Evolutionary conservation across 1,139 yeast genomes (phyloP), one percentile per base, ranked within the genome.

Genomic region (Candida sanyaensis): DNA sequence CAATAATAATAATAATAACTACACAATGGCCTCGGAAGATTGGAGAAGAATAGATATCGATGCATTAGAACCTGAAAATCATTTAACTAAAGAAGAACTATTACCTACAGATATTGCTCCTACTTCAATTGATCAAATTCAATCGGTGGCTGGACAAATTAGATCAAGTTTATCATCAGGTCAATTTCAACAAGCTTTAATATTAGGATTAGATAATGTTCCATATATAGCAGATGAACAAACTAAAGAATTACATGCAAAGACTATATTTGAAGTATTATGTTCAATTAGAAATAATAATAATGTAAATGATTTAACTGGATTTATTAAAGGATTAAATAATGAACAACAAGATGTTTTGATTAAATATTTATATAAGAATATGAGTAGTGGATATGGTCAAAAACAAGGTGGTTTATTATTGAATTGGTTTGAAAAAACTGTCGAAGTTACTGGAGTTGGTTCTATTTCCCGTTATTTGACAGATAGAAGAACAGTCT

Each of bases 21-120:
- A 27, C 33, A 44, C 38, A 36, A 53, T 53, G 55, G 37, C 55
- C 33, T 47, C 44, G 30, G 74, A 69, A 50, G 75, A 77, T 62
- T 70, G 81, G 81, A 79, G 99, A 79, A 83, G 92, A 77, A 88
- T 92, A 59, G 97, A 93, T 65, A 84, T 93, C 50, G 98, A 93
- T 68, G 89, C 91, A 24, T 83, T 84, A 59, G 97, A 92, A 61
- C 87, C 96, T 6, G 97, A 90, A 47, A 80, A 80, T 50, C 83
- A 84, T 58, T 69, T 88, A 55, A 73, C 85, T 26, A 77, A 77
- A 41, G 84, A 79, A 54, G 93, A 88, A 46, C 73, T 88, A 57
- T 66, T 79, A 23, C 91, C 91, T 13, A 86, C 88, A 32, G 69
- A 74, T 42, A 55, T 71, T 46, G 69, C 72, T 3, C 59, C 64